phyloP scores from a whole-genome alignment of 306 rosid genomes.

The Mucuna pruriens region DNA sequence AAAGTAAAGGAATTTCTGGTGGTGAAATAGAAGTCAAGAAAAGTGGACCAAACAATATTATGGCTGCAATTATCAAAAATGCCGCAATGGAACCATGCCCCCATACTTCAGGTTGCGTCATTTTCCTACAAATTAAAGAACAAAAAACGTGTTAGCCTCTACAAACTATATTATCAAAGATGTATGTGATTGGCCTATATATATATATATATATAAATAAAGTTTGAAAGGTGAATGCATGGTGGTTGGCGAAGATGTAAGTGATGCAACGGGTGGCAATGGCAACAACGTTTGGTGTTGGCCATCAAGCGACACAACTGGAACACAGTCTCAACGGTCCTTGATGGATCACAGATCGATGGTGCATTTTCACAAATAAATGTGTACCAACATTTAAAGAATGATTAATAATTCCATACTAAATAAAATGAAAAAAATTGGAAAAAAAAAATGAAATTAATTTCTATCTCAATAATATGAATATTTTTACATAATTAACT shows the following conservation, averaged over 20 bases:
- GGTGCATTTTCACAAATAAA: neutral
- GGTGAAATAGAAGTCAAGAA: neutral
- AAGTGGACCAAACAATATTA: conserved; percentile 17
- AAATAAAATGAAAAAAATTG: neutral
- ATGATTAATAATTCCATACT: neutral
- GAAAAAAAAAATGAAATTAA: too few relatives aligned
- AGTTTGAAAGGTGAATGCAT: neutral
- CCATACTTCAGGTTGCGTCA: conserved; percentile 46
- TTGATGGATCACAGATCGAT: neutral
- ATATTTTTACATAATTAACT: too few relatives aligned
- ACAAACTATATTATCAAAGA: neutral
- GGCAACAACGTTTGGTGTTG: neutral
- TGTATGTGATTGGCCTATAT: neutral
- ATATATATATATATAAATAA: neutral
- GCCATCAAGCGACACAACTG: neutral
- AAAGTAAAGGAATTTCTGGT: conserved; percentile 29
- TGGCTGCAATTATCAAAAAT: neutral
- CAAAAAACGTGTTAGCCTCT: neutral
- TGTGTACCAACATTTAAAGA: neutral
- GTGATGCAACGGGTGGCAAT: neutral
- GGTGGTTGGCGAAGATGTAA: neutral
- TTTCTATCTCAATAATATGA: too few relatives aligned
- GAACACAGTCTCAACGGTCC: neutral
- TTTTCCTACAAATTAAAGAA: neutral
- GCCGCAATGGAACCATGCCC: conserved; percentile 26